phyloP scores from a whole-genome alignment of 108 stramenopile species.

The Halocafeteria seosinensis region DNA sequence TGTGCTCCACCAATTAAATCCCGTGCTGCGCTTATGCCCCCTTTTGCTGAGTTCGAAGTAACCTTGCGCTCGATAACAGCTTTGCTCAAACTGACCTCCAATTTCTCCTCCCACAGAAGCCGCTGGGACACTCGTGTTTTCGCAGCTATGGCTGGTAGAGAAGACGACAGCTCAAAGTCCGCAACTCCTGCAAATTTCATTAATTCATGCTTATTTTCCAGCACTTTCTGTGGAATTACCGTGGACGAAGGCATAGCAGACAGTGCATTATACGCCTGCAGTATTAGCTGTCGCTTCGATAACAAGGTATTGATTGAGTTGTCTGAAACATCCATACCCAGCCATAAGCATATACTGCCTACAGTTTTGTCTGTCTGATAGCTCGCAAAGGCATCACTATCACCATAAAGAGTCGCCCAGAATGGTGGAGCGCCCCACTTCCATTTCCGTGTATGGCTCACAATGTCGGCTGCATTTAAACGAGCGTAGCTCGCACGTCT shows the following conservation, averaged over 20 bases:
- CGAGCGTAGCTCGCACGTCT: not conserved
- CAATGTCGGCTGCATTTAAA: not conserved
- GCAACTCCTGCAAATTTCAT: not conserved
- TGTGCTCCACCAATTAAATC: no score
- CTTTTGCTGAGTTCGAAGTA: no score
- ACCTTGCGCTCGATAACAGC: no score
- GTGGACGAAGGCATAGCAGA: not conserved
- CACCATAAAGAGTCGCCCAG: not conserved
- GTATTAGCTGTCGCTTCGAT: not conserved
- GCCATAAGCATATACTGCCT: not conserved
- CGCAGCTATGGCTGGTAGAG: no score
- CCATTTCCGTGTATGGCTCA: no score
- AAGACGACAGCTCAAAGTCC: conserved; percentile 13
- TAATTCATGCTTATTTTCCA: not conserved
- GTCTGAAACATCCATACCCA: not conserved
- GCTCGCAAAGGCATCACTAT: not conserved
- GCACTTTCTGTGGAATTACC: not conserved
- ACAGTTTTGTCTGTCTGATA: not conserved
- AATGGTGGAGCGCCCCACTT: not conserved
- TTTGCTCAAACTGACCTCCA: no score
- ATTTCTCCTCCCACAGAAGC: no score
- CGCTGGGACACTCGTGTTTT: no score
- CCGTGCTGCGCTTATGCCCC: no score
- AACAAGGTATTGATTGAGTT: not conserved
- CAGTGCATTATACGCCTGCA: not conserved